A percentile compares a stretch with the other conserved stretches of the same genome.
Evolutionary conservation across 2,329 filamentous ascomycete species (phyloP).

Genomic region (Colletotrichum ledebouriae): DNA sequence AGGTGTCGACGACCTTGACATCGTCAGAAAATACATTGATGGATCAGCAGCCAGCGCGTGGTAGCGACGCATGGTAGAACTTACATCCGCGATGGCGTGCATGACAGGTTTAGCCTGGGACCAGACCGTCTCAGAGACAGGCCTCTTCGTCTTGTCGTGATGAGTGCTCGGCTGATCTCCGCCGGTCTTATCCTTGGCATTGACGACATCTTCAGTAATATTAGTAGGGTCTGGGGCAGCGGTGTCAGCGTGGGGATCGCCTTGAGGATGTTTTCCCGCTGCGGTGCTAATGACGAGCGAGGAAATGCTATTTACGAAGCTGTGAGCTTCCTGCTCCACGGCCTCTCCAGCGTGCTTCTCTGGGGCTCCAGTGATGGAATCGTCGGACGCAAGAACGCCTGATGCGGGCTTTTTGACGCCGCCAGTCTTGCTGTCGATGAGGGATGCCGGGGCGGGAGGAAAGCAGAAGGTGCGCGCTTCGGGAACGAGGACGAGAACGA

Average conservation of each 20-base stretch:
- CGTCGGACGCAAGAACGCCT: conserved; percentile 80
- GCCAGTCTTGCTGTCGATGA: conserved; percentile 78
- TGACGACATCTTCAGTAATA: conserved; percentile 53
- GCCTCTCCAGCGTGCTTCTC: conserved; percentile 88
- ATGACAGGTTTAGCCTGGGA: conserved; percentile 80
- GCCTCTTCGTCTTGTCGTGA: conserved; percentile 83
- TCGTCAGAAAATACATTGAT: no score
- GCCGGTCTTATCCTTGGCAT: conserved; percentile 56
- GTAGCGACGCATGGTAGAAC: conserved; percentile 30
- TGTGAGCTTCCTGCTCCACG: conserved; percentile 85
- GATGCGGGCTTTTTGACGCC: conserved; percentile 83
- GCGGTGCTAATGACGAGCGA: conserved; percentile 81
- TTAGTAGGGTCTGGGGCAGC: conserved; percentile 66
- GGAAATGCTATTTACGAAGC: conserved; percentile 79
- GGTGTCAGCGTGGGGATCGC: conserved; percentile 67
- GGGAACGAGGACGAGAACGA: conserved; percentile 76
- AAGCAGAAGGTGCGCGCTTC: conserved; percentile 75
- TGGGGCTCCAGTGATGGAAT: conserved; percentile 83
- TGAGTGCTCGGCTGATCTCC: conserved; percentile 64
- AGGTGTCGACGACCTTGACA: conserved; percentile 57
- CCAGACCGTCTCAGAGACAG: conserved; percentile 83
- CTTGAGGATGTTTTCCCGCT: conserved; percentile 80
- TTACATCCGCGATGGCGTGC: conserved; percentile 63
- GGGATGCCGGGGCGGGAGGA: conserved; percentile 80
- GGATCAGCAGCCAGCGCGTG: accelerated